Evolutionary conservation across 2,329 filamentous ascomycete species (phyloP), one percentile per base, ranked within the genome.

Genomic region (Claviceps pusilla): DNA sequence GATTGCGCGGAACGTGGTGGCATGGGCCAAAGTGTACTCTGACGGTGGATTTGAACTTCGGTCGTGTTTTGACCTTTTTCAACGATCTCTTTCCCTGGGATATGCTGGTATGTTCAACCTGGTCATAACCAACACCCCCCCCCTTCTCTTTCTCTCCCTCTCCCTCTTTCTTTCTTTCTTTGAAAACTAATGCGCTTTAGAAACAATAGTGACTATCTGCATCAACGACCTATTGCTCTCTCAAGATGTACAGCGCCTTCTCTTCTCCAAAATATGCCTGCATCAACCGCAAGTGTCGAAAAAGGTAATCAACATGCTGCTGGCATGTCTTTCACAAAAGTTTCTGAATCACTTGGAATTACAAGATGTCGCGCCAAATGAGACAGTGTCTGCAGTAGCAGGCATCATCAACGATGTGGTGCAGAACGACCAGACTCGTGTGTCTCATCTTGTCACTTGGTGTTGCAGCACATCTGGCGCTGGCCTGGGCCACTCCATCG

Each of bases 21-120:
- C 59, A 31, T 83, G 68, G 72, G 68, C 62, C 47, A 65, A 59
- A 48, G 59, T 54, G 54, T 66, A 58, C 37, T 58, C 54, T 28
- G 54, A 10, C 60, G 67, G 65, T 59, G 59, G 66, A 11, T 64
- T 72, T 9, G 68, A 70, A 9, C 57, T 66, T 12, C 75, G 69
- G 50, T 62, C 76, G 7, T 72, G 69, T 47, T 72, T 71, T 16
- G 72, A 75, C 3, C 51, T 83, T 1, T 69, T 81, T 14, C 69
- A 78, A 3, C 83, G 84, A 57, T 74, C 80, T 1, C 70, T 91
- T 56, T 83, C 78, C 35, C 67, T 95, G 35, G 88, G 87, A 3
- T 88, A 93, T 67, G 72, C 76, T 53, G 84, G 87, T 86, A 73
- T 64, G 71, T 39, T 14, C 6, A 35, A 16, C 10, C 41, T 6